Conservation (phyloP, 495 filamentous ascomycete species). For the Daldinia bambusicola region DNA sequence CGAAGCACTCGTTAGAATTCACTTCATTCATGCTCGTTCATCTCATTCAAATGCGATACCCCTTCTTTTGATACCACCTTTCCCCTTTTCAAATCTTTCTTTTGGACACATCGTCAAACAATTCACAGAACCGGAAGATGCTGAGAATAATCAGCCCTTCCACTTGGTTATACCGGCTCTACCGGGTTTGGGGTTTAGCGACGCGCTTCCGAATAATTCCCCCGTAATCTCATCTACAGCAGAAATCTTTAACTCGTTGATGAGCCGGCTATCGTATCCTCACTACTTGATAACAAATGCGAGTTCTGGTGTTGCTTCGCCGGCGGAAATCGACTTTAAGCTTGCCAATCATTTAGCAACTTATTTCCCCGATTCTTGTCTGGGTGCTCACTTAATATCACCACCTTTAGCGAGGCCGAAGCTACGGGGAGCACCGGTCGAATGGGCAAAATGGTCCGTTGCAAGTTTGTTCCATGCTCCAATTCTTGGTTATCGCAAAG, state of each 20-base stretch:
- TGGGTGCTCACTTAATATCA: conserved; percentile 71
- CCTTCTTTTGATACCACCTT: conserved; percentile 71
- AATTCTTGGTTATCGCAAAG: conserved; percentile 54
- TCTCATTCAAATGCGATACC: conserved; percentile 62
- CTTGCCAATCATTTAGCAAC: conserved; percentile 65
- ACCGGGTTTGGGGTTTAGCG: conserved; percentile 78
- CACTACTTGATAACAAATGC: conserved; percentile 66
- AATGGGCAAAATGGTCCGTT: conserved; percentile 57
- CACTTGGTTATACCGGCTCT: conserved; percentile 76
- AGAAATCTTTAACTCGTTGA: conserved; percentile 69
- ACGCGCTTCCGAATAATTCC: conserved; percentile 65
- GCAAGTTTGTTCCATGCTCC: conserved; percentile 53
- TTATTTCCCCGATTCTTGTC: conserved; percentile 63
- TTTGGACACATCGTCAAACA: conserved; percentile 69
- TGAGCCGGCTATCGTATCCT: conserved; percentile 72
- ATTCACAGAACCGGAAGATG: conserved; percentile 59
- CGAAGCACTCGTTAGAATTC: conserved; percentile 53
- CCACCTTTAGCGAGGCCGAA: conserved; percentile 53
- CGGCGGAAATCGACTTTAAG: conserved; percentile 61
- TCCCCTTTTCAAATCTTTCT: conserved; percentile 77
- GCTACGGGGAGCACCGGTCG: conserved; percentile 46
- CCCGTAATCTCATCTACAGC: conserved; percentile 68
- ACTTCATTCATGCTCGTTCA: conserved; percentile 68
- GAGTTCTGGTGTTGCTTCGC: conserved; percentile 50
- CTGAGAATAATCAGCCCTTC: conserved; percentile 64